Conservation (phyloP, 495 filamentous ascomycete genomes). For the Penicillium lagena region DNA sequence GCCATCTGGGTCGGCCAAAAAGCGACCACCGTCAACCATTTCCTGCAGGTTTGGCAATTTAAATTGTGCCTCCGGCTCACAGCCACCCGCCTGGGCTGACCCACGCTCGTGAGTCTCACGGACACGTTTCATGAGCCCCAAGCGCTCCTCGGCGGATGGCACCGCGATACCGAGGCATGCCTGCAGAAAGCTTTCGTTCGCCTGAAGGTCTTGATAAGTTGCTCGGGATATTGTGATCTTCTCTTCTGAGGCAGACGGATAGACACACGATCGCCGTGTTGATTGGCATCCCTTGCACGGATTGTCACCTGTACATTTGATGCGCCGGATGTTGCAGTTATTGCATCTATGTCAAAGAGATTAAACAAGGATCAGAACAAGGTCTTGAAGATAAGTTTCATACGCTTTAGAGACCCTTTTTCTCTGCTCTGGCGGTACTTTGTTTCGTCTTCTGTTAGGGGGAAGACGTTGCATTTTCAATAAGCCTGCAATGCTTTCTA, state of each 20-base stretch:
- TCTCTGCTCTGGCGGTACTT: conserved; percentile 1
- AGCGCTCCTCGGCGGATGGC: not conserved
- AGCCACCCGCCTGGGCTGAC: not conserved
- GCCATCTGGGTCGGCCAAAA: not conserved
- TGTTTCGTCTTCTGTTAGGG: not conserved
- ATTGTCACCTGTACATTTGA: not conserved
- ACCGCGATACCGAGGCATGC: not conserved
- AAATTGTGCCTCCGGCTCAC: not conserved
- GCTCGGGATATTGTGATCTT: not conserved
- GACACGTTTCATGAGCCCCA: not conserved
- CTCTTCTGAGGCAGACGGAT: not conserved
- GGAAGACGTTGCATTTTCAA: not conserved
- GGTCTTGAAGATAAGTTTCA: not conserved
- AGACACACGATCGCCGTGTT: not conserved
- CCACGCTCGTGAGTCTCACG: not conserved
- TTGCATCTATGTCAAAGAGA: not conserved
- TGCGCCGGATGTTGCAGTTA: not conserved
- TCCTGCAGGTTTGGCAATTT: not conserved
- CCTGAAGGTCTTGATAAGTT: not conserved
- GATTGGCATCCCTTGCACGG: not conserved
- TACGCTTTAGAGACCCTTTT: conserved; percentile 1
- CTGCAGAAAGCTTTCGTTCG: not conserved
- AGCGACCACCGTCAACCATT: conserved; percentile 1
- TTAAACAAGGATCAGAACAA: not conserved
- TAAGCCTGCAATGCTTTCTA: no score